phyloP scores from a whole-genome alignment of 2,329 filamentous ascomycete species.

The Pyricularia pennisetigena region DNA sequence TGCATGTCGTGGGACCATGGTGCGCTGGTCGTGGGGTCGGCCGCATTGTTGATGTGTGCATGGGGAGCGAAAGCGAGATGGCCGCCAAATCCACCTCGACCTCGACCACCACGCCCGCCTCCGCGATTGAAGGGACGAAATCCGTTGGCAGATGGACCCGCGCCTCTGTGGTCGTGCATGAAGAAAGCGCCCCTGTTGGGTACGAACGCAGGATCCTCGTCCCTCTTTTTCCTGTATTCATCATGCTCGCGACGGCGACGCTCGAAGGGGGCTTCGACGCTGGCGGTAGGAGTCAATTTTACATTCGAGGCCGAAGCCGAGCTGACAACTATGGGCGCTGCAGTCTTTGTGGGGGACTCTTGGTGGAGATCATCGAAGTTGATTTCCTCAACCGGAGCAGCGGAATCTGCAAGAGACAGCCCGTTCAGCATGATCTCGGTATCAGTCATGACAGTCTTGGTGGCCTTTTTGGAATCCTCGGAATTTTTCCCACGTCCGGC shows the following conservation, averaged over 20 bases:
- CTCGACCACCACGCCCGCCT: slow-evolving; percentile 52
- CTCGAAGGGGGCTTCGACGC: slow-evolving; percentile 53
- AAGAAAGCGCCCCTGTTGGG: slow-evolving; percentile 93
- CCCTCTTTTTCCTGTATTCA: slow-evolving; percentile 78
- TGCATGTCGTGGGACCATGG: slow-evolving; percentile 96
- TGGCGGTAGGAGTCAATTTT: slow-evolving; percentile 20
- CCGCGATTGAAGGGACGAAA: slow-evolving; percentile 64
- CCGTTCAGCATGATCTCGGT: slow-evolving; percentile 51
- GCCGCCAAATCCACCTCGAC: slow-evolving; percentile 44
- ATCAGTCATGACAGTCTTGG: slow-evolving; percentile 34
- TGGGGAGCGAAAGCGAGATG: slow-evolving; percentile 19
- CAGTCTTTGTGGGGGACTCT: slow-evolving; percentile 19
- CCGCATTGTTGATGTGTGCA: slow-evolving; percentile 8
- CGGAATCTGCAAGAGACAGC: slow-evolving; percentile 32
- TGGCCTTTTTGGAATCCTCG: slow-evolving; percentile 17
- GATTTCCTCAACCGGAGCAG: slow-evolving; percentile 31
- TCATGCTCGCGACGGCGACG: slow-evolving; percentile 77
- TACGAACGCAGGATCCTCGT: slow-evolving; percentile 86
- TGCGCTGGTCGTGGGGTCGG: slow-evolving; percentile 57
- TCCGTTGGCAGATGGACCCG: slow-evolving; percentile 66
- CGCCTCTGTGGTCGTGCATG: slow-evolving; percentile 86
- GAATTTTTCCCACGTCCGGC: slow-evolving; percentile 13
- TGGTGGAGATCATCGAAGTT: slow-evolving; percentile 31
- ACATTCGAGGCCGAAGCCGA: slow-evolving; percentile 30
- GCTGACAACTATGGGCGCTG: slow-evolving; percentile 44